Percentiles rank a stretch among this genome's conserved stretches.
phyloP scores from a whole-genome alignment of 2,329 filamentous ascomycete species.

The Sclerotinia minor region DNA sequence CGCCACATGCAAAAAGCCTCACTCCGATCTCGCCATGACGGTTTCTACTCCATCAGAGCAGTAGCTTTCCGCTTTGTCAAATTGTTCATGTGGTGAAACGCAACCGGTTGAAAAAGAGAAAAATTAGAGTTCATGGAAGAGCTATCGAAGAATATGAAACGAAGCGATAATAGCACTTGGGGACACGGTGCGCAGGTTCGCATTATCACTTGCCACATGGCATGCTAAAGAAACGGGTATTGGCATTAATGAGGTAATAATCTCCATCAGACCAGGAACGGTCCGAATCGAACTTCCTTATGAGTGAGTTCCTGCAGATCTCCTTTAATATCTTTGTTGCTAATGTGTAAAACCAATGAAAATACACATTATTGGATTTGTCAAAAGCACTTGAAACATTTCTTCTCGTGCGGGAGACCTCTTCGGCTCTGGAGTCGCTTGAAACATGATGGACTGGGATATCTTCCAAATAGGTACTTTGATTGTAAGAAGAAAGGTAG shows the following conservation, averaged over 20 bases:
- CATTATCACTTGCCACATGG: slow-evolving; percentile 6
- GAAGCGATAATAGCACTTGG: slow-evolving; percentile 1
- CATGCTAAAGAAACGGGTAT: slow-evolving; percentile 2
- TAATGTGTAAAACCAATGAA: not conserved
- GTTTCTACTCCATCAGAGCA: slow-evolving; percentile 3
- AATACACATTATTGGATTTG: not conserved
- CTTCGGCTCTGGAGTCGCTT: not conserved
- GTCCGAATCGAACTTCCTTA: slow-evolving; percentile 8
- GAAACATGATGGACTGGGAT: not conserved
- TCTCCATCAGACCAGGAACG: slow-evolving; percentile 1
- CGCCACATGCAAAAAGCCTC: slow-evolving; percentile 7
- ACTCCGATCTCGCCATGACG: slow-evolving; percentile 10
- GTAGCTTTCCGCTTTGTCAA: slow-evolving; percentile 10
- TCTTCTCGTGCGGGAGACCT: not conserved
- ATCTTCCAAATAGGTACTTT: not conserved
- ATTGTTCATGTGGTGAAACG: not conserved
- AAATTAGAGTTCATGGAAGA: not conserved
- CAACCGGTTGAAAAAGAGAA: not conserved
- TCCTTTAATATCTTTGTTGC: not conserved
- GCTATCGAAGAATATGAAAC: slow-evolving; percentile 13
- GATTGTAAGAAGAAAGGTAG: too few species aligned
- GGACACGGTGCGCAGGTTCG: not conserved
- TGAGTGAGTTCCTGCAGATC: slow-evolving; percentile 17
- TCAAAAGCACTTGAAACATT: slow-evolving; percentile 9
- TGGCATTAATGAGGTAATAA: not conserved